These are phyloP conservation scores for Thalassiosira hispida DNA, from an alignment of 352 stramenopile genomes.

Conservation along the genomic window DNA sequence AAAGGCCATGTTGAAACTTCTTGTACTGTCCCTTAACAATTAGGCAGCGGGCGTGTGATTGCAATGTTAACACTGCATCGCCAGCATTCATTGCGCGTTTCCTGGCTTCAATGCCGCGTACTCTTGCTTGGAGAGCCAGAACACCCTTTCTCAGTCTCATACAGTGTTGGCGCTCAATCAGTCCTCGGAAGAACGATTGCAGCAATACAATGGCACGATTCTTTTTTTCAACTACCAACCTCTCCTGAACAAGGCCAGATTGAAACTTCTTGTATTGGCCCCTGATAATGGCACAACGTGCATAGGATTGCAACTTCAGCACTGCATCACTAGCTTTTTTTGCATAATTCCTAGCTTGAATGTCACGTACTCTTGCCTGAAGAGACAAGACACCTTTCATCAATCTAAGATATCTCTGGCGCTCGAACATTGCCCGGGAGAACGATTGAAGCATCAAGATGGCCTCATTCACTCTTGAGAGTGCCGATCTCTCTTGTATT, in stretches of 20 bases:
- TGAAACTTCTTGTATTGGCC: background rate
- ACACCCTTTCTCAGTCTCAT: background rate
- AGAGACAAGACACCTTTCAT: background rate
- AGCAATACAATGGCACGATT: background rate
- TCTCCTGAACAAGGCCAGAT: background rate
- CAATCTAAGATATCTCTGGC: background rate
- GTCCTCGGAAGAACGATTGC: background rate
- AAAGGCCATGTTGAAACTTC: too few species aligned
- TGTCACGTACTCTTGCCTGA: background rate
- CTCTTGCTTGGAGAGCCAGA: background rate
- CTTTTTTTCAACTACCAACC: background rate
- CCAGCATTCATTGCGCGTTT: too few species aligned
- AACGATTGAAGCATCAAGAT: background rate
- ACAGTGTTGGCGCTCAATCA: background rate
- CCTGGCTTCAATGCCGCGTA: too few species aligned
- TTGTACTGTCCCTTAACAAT: too few species aligned
- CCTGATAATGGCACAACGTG: background rate
- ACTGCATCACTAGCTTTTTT: background rate
- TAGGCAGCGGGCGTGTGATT: too few species aligned
- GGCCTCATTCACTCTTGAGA: background rate
- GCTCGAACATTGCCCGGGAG: background rate
- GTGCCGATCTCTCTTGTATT: background rate
- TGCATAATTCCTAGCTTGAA: background rate
- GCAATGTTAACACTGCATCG: too few species aligned
- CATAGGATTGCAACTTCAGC: background rate